Percentiles rank a stretch among this genome's conserved stretches.
These are phyloP conservation scores for Simplicillium sp. DNA, from an alignment of 2,329 filamentous ascomycete genomes.

Conservation along the genomic window DNA sequence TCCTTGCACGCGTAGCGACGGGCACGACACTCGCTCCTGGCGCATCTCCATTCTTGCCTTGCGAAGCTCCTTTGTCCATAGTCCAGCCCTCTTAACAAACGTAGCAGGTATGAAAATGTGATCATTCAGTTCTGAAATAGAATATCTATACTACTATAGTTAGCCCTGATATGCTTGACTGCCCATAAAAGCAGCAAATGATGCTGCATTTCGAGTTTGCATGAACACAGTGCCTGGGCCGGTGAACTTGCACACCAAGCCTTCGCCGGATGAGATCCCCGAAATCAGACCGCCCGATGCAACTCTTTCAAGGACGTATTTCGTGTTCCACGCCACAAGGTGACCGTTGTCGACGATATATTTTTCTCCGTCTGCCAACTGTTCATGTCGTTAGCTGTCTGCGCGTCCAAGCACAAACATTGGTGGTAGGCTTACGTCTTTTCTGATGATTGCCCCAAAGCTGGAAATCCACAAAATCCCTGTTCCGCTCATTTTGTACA, in stretches of 20 bases:
- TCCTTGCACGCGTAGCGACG: too few relatives aligned
- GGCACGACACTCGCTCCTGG: too few relatives aligned
- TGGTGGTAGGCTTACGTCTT: slow-evolving; percentile 56
- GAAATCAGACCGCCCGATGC: slow-evolving; percentile 90
- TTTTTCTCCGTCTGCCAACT: slow-evolving; percentile 61
- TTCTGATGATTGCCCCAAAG: slow-evolving; percentile 89
- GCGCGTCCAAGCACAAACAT: too few relatives aligned
- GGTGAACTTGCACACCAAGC: slow-evolving; percentile 88
- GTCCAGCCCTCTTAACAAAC: too few relatives aligned
- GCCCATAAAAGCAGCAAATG: slow-evolving; percentile 42
- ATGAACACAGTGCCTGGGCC: slow-evolving; percentile 86
- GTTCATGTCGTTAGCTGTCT: slow-evolving; percentile 6
- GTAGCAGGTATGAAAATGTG: too few relatives aligned
- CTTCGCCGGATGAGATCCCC: slow-evolving; percentile 72
- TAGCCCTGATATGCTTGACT: slow-evolving; percentile 22
- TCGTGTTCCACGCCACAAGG: slow-evolving; percentile 92
- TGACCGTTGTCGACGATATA: slow-evolving; percentile 93
- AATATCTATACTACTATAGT: too few relatives aligned
- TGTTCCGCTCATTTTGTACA: slow-evolving; percentile 74
- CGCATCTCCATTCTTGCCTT: too few relatives aligned
- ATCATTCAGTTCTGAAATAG: too few relatives aligned
- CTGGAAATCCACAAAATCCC: slow-evolving; percentile 86
- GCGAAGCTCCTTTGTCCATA: too few relatives aligned
- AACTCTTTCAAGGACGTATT: slow-evolving; percentile 84
- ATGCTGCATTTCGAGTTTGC: slow-evolving; percentile 78